Base-by-base conservation (phyloP, 768 basidiomycete species). In the Rhodotorula toruloides region DNA sequence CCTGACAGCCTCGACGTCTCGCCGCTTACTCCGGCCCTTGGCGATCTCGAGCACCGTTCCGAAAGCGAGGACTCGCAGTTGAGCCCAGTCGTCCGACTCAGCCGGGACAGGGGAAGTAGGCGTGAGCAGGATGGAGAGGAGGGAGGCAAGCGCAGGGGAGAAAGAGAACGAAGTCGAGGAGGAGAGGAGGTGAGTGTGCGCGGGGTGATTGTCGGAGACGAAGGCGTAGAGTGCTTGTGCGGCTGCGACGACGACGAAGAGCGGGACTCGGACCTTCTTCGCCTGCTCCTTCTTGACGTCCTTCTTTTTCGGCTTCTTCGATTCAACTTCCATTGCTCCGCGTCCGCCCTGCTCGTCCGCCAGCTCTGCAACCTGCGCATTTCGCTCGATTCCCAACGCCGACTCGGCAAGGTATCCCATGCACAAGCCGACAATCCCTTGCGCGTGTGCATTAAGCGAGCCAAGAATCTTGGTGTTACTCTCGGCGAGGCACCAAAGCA, bases 381-480 rank as follows among this genome's bases (percentile, higher is more conserved):
- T n/a, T n/a, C n/a, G n/a, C 37, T 61, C 60, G 14, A 71, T n/a
- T 10, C 69, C 69, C 2, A 70, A 31, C n/a, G 42, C 22, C 6
- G 56, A 56, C 42, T 55, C 61, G 6, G 58, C 54, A 11, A 71
- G 44, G 55, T 48, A 61, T 9, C 48, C 67, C 46, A 68, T 29
- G 46, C 53, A 50, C 22, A 72, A 36, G 14, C 44, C 56, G 39
- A 72, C 63, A 12, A 72, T 58, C 4, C 36, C 40, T 13, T 52
- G 44, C 6, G 61, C 70, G 13, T 58, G 46, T 5, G 40, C 57
- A 50, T 72, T 72, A 31, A 72, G 44, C 13, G 40, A 39, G 13
- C 37, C 67, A 40, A 72, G 60, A 44, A 72, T 72, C 60, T 72
- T 72, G 39, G 63, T 72, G 52, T 61, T 72, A 59, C 63, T 65